Evolutionary conservation across 257 asterid species (phyloP).

Genomic region (Prunella vulgaris): DNA sequence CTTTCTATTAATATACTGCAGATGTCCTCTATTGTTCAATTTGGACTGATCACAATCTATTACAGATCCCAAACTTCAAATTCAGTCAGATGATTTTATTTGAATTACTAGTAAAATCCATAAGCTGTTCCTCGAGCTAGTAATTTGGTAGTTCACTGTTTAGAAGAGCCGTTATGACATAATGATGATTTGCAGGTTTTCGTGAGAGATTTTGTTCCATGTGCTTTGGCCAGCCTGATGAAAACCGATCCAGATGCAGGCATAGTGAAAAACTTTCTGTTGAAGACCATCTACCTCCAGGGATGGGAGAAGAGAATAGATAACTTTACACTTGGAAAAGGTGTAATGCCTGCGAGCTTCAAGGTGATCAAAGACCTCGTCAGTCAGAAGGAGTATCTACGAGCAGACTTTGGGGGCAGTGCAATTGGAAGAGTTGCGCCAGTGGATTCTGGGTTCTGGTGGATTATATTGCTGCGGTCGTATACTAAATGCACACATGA

Average conservation of each 20-base stretch:
- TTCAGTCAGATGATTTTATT: neutral
- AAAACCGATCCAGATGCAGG: conserved; percentile 40
- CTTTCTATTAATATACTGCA: neutral
- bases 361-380: conserved; percentile 36
- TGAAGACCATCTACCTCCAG: conserved; percentile 59
- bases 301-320: conserved; percentile 63
- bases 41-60: neutral
- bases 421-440: conserved; percentile 70
- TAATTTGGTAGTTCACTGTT: neutral
- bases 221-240: conserved; percentile 60
- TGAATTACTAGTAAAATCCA: neutral
- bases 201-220: conserved; percentile 58
- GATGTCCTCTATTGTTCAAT: neutral
- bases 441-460: conserved; percentile 65
- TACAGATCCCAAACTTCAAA: neutral
- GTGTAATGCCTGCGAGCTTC: conserved; percentile 68
- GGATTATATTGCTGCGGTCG: conserved; percentile 53
- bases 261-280: conserved; percentile 49
- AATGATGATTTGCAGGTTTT: conserved; percentile 39
- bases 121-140: neutral
- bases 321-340: conserved; percentile 54
- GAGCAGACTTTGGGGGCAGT: conserved; percentile 57
- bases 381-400: conserved; percentile 41
- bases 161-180: conserved; percentile 1
- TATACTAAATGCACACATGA: conserved; percentile 47